Evolutionary conservation across 2,329 filamentous ascomycete genomes (phyloP).

Genomic region (Tolypocladium sp.): DNA sequence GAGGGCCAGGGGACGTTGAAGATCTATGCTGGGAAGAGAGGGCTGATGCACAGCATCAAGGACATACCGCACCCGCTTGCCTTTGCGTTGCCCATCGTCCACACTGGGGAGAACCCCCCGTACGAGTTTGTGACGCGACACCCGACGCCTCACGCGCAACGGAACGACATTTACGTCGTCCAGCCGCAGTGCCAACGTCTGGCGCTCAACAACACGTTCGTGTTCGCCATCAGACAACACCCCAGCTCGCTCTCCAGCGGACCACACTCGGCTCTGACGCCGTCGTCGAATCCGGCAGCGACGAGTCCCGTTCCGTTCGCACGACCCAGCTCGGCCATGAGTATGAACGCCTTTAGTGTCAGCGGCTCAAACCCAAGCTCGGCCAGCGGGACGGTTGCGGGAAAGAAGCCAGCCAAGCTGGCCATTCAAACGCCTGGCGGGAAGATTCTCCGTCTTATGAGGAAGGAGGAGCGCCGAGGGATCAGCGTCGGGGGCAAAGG

Average conservation of each 20-base stretch:
- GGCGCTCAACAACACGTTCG: conserved; percentile 93
- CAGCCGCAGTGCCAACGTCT: conserved; percentile 88
- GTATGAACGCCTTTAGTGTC: conserved; percentile 50
- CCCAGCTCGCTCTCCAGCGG: conserved; percentile 46
- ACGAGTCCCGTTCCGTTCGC: conserved; percentile 52
- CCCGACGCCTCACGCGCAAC: conserved; percentile 93
- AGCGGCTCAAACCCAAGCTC: conserved; percentile 49
- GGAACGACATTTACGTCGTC: conserved; percentile 92
- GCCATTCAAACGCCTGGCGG: conserved; percentile 91
- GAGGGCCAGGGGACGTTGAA: conserved; percentile 84
- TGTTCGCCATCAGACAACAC: conserved; percentile 92
- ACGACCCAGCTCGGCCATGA: conserved; percentile 54
- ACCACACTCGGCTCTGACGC: conserved; percentile 27
- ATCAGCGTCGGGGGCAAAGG: conserved; percentile 36
- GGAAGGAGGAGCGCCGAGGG: conserved; percentile 62
- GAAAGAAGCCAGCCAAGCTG: conserved; percentile 84
- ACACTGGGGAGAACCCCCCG: conserved; percentile 83
- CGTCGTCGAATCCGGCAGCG: conserved; percentile 36
- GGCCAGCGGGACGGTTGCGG: conserved; percentile 41
- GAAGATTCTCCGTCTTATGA: conserved; percentile 83
- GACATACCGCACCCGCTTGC: conserved; percentile 91
- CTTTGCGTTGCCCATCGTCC: conserved; percentile 79
- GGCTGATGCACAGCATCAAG: conserved; percentile 94
- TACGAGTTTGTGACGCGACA: conserved; percentile 92
- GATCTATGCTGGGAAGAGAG: conserved; percentile 87